Percentiles rank a stretch among this genome's conserved stretches.
Evolutionary conservation across 78 protist genomes (phyloP).

Genomic region (Bodo saltans): DNA sequence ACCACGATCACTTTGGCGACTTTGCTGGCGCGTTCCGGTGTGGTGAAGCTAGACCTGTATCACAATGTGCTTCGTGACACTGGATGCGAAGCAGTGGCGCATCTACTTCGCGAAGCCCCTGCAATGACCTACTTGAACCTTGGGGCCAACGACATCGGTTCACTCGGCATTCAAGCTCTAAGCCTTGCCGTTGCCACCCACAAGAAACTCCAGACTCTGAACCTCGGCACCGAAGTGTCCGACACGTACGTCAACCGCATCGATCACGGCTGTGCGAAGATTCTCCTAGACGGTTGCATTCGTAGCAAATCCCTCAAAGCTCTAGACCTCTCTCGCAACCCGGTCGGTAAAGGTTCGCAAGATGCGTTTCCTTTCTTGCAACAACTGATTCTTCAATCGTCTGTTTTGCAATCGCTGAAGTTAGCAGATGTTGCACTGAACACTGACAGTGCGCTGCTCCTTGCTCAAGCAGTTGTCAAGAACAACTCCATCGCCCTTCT

Average conservation of each 20-base stretch:
- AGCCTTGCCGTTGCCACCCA: neutral
- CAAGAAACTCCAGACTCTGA: neutral
- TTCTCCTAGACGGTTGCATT: neutral
- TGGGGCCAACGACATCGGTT: conserved; percentile 16
- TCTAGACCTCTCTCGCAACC: neutral
- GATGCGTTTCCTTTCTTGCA: neutral
- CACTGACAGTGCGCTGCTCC: neutral
- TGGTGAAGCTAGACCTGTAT: neutral
- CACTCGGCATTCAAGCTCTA: neutral
- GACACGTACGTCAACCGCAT: neutral
- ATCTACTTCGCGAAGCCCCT: neutral
- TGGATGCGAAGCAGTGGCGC: neutral
- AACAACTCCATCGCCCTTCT: neutral
- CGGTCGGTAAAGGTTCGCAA: neutral
- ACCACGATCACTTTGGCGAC: neutral
- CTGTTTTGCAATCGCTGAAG: neutral
- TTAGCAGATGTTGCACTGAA: neutral
- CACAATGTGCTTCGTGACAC: conserved; percentile 2
- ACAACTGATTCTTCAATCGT: neutral
- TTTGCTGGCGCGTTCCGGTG: neutral
- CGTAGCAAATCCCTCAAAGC: neutral
- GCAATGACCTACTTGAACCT: neutral
- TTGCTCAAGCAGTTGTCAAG: neutral
- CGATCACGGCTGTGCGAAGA: neutral
- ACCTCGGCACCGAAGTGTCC: neutral